Percentiles rank a stretch among this genome's conserved stretches.
phyloP scores from a whole-genome alignment of 2,329 filamentous ascomycete genomes.

The Colletotrichum lupini region DNA sequence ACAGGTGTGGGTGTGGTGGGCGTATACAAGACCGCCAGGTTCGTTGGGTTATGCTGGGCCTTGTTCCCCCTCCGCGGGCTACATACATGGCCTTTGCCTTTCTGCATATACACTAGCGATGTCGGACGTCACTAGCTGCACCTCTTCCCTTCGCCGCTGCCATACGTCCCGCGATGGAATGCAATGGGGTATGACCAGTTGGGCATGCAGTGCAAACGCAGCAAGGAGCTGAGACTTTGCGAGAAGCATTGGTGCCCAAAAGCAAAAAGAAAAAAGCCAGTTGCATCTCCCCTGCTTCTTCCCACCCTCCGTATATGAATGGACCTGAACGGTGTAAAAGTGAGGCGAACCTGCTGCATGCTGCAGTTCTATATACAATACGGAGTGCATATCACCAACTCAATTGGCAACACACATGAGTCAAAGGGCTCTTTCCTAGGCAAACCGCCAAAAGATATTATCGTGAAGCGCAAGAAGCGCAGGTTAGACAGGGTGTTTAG shows the following conservation, averaged over 20 bases:
- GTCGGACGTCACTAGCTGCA: constrained; percentile 33
- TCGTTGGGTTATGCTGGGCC: constrained; percentile 5
- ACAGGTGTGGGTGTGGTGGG: constrained; percentile 13
- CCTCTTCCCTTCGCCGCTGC: constrained; percentile 2
- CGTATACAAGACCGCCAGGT: constrained; percentile 7
- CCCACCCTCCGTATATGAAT: neutral
- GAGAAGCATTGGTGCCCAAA: constrained; percentile 34
- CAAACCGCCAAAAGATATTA: neutral
- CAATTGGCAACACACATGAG: neutral
- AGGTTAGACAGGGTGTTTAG: neutral
- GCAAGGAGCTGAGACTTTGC: neutral
- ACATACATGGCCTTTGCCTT: neutral
- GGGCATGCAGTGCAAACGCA: neutral
- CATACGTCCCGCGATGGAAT: neutral
- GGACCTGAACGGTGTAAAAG: constrained; percentile 15
- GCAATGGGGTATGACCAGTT: neutral
- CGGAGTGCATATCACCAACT: constrained; percentile 10
- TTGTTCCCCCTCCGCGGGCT: neutral
- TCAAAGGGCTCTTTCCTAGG: neutral
- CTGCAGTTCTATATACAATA: constrained; percentile 5
- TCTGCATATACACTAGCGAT: constrained; percentile 20
- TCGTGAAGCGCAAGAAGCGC: constrained; percentile 30
- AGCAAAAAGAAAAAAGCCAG: neutral
- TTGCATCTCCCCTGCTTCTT: neutral
- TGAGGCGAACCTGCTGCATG: constrained; percentile 30